Evolutionary conservation across 2,329 filamentous ascomycete species (phyloP).

Genomic region (Diaporthe sp.): DNA sequence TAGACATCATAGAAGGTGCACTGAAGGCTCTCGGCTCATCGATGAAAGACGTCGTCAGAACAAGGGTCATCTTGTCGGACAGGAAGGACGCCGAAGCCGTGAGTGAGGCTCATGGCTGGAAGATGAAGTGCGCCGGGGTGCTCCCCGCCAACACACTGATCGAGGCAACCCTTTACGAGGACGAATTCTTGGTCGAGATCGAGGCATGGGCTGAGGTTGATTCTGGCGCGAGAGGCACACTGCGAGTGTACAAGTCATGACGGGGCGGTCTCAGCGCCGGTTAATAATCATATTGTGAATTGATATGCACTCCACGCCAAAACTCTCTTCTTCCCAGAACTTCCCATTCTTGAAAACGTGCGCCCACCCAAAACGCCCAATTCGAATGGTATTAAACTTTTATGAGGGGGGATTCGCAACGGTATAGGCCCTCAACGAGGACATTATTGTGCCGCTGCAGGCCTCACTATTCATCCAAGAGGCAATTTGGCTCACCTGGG

Average conservation of each 20-base stretch:
- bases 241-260: constrained; percentile 24
- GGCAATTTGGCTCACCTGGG: no score
- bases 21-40: constrained; percentile 46
- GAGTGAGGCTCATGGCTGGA: constrained; percentile 48
- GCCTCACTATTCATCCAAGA: neutral
- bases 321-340: no score
- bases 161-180: constrained; percentile 39
- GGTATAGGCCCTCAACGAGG: neutral
- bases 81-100: constrained; percentile 46
- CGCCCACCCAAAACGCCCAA: neutral
- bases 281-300: neutral
- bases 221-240: constrained; percentile 28
- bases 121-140: constrained; percentile 45
- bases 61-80: constrained; percentile 46
- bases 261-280: neutral
- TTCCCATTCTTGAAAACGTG: no score
- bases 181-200: constrained; percentile 43
- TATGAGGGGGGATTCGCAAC: no score
- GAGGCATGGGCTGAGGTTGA: constrained; percentile 44
- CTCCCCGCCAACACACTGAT: constrained; percentile 42
- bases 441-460: neutral
- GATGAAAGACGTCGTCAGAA: constrained; percentile 47
- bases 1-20: constrained; percentile 48
- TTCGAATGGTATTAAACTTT: neutral
- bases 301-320: neutral